These are phyloP conservation scores for Leishmania major DNA, from an alignment of 208 protist species.

Conservation along the genomic window DNA sequence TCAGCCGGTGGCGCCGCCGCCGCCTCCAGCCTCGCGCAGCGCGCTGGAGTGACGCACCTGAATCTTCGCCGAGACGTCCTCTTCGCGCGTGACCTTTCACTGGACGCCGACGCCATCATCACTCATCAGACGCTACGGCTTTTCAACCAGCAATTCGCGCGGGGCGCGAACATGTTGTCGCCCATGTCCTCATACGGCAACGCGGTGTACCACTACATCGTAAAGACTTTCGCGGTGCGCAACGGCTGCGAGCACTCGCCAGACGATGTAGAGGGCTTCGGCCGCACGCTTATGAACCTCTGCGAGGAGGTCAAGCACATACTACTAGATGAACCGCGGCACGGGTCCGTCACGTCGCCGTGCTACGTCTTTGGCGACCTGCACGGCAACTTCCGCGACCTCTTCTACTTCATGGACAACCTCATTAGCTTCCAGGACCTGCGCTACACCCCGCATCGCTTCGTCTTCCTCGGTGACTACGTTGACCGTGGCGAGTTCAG, in stretches of 20 bases:
- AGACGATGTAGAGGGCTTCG: conserved; percentile 84
- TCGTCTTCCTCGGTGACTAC: conserved; percentile 99
- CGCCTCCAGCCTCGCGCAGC: conserved; percentile 41
- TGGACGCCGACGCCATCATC: conserved; percentile 84
- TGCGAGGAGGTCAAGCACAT: conserved; percentile 76
- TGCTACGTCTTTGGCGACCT: conserved; percentile 96
- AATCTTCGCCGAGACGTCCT: conserved; percentile 45
- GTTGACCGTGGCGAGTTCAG: conserved; percentile 96
- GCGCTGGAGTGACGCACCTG: conserved; percentile 51
- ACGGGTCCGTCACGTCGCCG: conserved; percentile 70
- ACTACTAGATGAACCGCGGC: conserved; percentile 72
- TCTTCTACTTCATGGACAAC: conserved; percentile 94
- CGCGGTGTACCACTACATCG: conserved; percentile 88
- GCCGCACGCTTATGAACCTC: conserved; percentile 78
- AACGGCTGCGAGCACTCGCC: conserved; percentile 83
- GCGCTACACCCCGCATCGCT: conserved; percentile 92
- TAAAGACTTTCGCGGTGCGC: conserved; percentile 80
- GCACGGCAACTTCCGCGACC: conserved; percentile 94
- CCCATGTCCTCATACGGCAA: conserved; percentile 76
- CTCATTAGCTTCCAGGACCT: conserved; percentile 92
- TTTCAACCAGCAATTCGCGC: conserved; percentile 72
- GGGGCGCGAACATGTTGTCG: conserved; percentile 45
- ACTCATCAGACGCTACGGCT: conserved; percentile 74
- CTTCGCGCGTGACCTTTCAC: conserved; percentile 60
- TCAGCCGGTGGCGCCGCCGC: conserved; percentile 22